A percentile compares a stretch with the other conserved stretches of the same genome.
Evolutionary conservation across 2,329 filamentous ascomycete genomes (phyloP).

Genomic region (Aspergillus versicolor): DNA sequence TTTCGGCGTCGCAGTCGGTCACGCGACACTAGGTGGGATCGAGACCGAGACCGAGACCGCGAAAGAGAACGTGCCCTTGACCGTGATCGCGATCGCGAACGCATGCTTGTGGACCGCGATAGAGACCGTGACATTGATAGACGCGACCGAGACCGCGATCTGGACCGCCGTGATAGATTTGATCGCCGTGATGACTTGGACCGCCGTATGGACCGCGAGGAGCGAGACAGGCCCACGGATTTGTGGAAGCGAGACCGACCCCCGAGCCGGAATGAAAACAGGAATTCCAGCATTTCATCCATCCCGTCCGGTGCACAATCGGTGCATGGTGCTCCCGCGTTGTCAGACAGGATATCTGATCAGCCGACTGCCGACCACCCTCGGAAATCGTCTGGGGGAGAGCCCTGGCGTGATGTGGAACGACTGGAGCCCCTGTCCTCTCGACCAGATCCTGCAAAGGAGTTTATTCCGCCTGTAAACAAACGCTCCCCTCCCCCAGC

Average conservation of each 20-base stretch:
- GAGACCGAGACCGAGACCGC: conserved; percentile 37
- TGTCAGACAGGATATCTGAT: conserved; percentile 26
- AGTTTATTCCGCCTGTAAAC: conserved; percentile 20
- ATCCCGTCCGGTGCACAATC: conserved; percentile 16
- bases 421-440: conserved; percentile 25
- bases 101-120: conserved; percentile 26
- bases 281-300: conserved; percentile 27
- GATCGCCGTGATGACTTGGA: conserved; percentile 33
- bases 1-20: conserved; percentile 47
- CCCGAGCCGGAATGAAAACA: conserved; percentile 31
- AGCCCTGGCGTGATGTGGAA: conserved; percentile 33
- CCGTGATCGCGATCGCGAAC: conserved; percentile 30
- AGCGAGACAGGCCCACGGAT: conserved; percentile 33
- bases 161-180: conserved; percentile 29
- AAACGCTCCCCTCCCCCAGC: conserved; percentile 40
- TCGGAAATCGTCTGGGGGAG: conserved; percentile 27
- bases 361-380: conserved; percentile 22
- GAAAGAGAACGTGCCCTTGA: conserved; percentile 35
- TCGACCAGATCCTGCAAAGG: conserved; percentile 30
- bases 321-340: conserved; percentile 13
- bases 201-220: conserved; percentile 30
- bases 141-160: conserved; percentile 31
- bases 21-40: conserved; percentile 44
- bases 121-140: conserved; percentile 22
- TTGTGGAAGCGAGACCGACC: conserved; percentile 43